These are phyloP conservation scores for Globisporangium paroecandrum DNA, from an alignment of 352 stramenopile genomes.

Conservation along the genomic window DNA sequence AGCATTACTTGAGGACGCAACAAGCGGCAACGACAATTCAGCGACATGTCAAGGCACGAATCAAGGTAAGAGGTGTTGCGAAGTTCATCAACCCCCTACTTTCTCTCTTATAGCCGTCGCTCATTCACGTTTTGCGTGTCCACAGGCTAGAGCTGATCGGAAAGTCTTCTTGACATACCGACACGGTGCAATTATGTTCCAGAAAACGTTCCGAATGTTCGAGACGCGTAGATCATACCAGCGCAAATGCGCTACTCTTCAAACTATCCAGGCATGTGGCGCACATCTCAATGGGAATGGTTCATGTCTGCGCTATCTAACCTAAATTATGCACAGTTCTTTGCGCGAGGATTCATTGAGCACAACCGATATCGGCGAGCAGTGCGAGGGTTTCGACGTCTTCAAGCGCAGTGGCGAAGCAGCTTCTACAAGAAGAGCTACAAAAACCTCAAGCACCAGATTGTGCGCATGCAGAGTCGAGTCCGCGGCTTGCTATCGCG, in stretches of 20 bases:
- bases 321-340: slow-evolving; percentile 28
- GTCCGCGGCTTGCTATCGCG: slow-evolving; percentile 59
- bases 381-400: slow-evolving; percentile 41
- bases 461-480: slow-evolving; percentile 63
- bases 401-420: slow-evolving; percentile 67
- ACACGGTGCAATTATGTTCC: slow-evolving; percentile 37
- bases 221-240: slow-evolving; percentile 25
- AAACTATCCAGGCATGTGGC: slow-evolving; percentile 26
- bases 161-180: slow-evolving; percentile 28
- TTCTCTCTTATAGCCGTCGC: neutral
- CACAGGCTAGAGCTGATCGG: slow-evolving; percentile 30
- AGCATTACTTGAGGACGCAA: slow-evolving; percentile 37
- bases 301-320: neutral
- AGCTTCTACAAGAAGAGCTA: slow-evolving; percentile 63
- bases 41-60: slow-evolving; percentile 39
- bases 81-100: neutral
- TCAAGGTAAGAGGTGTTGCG: slow-evolving; percentile 33
- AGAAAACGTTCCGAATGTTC: slow-evolving; percentile 40
- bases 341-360: slow-evolving; percentile 43
- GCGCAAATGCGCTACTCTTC: slow-evolving; percentile 25
- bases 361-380: slow-evolving; percentile 42
- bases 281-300: neutral
- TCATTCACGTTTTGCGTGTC: neutral
- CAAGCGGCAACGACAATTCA: slow-evolving; percentile 50
- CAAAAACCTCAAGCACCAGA: slow-evolving; percentile 54